phyloP scores from a whole-genome alignment of 2,329 filamentous ascomycete species.

The Phyllosticta citrichinensis region DNA sequence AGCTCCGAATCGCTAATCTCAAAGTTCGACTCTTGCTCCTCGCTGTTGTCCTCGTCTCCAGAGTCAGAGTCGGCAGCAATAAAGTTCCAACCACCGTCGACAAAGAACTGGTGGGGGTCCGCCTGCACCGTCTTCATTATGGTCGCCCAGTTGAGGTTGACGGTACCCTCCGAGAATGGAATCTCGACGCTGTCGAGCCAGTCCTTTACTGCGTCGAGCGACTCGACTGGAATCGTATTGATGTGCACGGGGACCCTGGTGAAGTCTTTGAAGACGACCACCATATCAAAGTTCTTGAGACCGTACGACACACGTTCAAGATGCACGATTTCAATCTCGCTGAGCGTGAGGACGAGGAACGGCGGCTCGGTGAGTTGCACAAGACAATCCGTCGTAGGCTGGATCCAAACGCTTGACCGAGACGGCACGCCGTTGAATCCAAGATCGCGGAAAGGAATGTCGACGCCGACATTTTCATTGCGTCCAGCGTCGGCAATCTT shows the following conservation, averaged over 20 bases:
- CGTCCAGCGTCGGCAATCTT: conserved; percentile 95
- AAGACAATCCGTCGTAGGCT: conserved; percentile 91
- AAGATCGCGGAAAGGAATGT: conserved; percentile 93
- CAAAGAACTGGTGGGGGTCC: conserved; percentile 91
- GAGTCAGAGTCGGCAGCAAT: conserved; percentile 77
- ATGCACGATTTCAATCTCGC: conserved; percentile 93
- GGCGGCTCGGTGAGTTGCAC: conserved; percentile 96
- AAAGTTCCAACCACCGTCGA: conserved; percentile 92
- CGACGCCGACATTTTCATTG: conserved; percentile 81
- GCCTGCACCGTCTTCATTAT: conserved; percentile 99
- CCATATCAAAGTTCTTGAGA: conserved; percentile 97
- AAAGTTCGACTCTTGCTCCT: conserved; percentile 84
- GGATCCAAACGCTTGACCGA: conserved; percentile 88
- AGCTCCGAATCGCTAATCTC: conserved; percentile 83
- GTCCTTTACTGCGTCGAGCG: conserved; percentile 89
- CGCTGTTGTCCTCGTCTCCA: conserved; percentile 66
- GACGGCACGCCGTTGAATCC: conserved; percentile 96
- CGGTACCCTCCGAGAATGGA: conserved; percentile 82
- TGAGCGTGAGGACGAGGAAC: conserved; percentile 89
- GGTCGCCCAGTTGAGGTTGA: conserved; percentile 97
- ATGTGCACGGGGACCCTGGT: conserved; percentile 81
- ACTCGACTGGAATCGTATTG: conserved; percentile 96
- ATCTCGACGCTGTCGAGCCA: conserved; percentile 96
- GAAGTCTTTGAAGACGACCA: conserved; percentile 98
- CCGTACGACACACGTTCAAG: conserved; percentile 93